These are phyloP conservation scores for Ustilago bromivora DNA, from an alignment of 1,284 basidiomycete species.

Conservation along the genomic window DNA sequence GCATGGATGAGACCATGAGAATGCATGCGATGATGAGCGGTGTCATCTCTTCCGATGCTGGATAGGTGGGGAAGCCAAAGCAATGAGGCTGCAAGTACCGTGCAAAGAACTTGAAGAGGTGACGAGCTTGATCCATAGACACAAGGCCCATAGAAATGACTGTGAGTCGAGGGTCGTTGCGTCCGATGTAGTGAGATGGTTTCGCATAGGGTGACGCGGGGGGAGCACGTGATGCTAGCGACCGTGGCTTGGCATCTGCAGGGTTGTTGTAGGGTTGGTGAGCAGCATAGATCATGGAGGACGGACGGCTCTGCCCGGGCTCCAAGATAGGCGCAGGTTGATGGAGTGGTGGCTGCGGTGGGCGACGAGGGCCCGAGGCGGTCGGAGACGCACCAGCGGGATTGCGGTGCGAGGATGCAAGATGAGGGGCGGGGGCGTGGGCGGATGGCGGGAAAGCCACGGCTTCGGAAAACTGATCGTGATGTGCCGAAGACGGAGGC, in stretches of 20 bases:
- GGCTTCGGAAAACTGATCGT: not conserved
- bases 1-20: slow-evolving; percentile 57
- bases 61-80: slow-evolving; percentile 63
- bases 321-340: slow-evolving; percentile 15
- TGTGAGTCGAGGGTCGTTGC: slow-evolving; percentile 59
- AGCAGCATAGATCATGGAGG: slow-evolving; percentile 29
- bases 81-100: slow-evolving; percentile 58
- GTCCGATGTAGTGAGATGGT: slow-evolving; percentile 47
- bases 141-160: slow-evolving; percentile 59
- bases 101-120: slow-evolving; percentile 64
- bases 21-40: slow-evolving; percentile 63
- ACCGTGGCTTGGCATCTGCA: not conserved
- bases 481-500: slow-evolving; percentile 10
- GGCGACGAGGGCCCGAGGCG: not conserved
- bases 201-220: slow-evolving; percentile 43
- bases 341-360: not conserved
- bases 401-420: slow-evolving; percentile 1
- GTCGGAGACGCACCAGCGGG: not conserved
- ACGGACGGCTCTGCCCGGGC: slow-evolving; percentile 37
- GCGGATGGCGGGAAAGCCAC: not conserved
- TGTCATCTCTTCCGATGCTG: slow-evolving; percentile 61
- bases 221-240: not conserved
- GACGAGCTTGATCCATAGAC: slow-evolving; percentile 55
- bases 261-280: slow-evolving; percentile 15
- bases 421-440: slow-evolving; percentile 15